Percentiles rank a stretch among this genome's conserved stretches.
phyloP scores from a whole-genome alignment of 176 grass and related monocot species.

The Oryza brachyantha region DNA sequence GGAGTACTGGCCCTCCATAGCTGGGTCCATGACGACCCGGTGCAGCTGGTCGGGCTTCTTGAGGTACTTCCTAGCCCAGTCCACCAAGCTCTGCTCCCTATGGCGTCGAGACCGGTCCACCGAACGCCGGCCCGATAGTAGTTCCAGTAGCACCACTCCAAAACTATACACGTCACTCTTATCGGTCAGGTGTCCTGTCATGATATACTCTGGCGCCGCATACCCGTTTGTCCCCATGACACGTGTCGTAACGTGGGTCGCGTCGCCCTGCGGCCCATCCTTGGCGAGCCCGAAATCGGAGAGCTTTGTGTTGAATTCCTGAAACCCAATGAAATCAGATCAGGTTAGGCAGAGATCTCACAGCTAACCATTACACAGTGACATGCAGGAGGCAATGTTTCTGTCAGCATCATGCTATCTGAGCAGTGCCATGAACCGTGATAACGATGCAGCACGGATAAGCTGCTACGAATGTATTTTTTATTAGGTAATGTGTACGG shows the following conservation, averaged over 20 bases:
- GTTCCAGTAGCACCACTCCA: slow-evolving; percentile 66
- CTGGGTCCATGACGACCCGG: slow-evolving; percentile 59
- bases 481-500: neutral
- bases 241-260: slow-evolving; percentile 70
- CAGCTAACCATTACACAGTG: neutral
- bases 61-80: slow-evolving; percentile 53
- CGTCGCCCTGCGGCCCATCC: slow-evolving; percentile 72
- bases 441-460: slow-evolving; percentile 3
- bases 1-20: slow-evolving; percentile 57
- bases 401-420: neutral
- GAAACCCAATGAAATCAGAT: slow-evolving; percentile 13
- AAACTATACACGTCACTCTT: slow-evolving; percentile 85
- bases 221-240: slow-evolving; percentile 85
- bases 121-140: slow-evolving; percentile 40
- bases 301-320: slow-evolving; percentile 69
- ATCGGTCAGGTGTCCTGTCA: slow-evolving; percentile 63
- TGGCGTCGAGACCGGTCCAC: slow-evolving; percentile 42
- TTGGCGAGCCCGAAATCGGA: slow-evolving; percentile 92
- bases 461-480: neutral
- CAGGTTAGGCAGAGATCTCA: slow-evolving; percentile 10
- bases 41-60: slow-evolving; percentile 38
- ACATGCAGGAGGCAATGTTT: slow-evolving; percentile 11
- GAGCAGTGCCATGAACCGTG: neutral
- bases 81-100: slow-evolving; percentile 69
- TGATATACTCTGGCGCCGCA: slow-evolving; percentile 69